Base-by-base conservation (phyloP, 2,329 filamentous ascomycete species). In the Neofusicoccum sp. region DNA sequence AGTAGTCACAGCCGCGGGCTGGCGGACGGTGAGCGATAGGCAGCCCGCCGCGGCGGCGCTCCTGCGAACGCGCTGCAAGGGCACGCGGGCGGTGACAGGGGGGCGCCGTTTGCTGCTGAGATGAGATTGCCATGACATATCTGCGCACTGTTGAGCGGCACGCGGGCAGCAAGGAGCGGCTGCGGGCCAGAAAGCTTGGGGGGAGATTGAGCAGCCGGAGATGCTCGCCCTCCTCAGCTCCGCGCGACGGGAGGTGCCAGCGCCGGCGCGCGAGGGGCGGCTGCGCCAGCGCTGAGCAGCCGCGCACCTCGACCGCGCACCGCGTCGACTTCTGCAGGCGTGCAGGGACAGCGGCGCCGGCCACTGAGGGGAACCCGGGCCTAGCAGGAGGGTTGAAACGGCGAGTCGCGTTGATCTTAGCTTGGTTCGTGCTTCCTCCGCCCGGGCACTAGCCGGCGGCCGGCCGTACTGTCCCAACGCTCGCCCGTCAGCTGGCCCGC, bases 131-230 rank as follows among this genome's bases (percentile, higher is more conserved):
- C 20, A 20, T 20, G 20, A 20, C 20, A 20, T 20, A 20, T 20
- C 20, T 20, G 20, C 20, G 20, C 20, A 20, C 20, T 20, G 20
- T 20, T 20, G 20, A 33, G 49, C 49, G 12, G 34, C 24, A 40
- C 36, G 31, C 34, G 20, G 49, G 12, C 49, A 38, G 49, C 49
- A 38, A 53, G 36, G 49, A 16, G 34, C 49, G 34, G 33, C 38
- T 41, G 38, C 26, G n/a, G 51, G 51, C 51, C 51, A 56, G 28
- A 40, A 43, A 54, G 11, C 28, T 26, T 12, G 49, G 24, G 20
- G 49, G 11, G 51, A 56, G 31, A 40, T 20, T 30, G 51, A 56
- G 51, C 26, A 56, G 24, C 51, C 51, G 51, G 51, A 56, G 28
- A 34, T 24, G 20, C 28, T 30, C 48, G 38, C 38, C 51, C 38